phyloP scores from a whole-genome alignment of 2,329 filamentous ascomycete species.

The Exophiala alcalophila region DNA sequence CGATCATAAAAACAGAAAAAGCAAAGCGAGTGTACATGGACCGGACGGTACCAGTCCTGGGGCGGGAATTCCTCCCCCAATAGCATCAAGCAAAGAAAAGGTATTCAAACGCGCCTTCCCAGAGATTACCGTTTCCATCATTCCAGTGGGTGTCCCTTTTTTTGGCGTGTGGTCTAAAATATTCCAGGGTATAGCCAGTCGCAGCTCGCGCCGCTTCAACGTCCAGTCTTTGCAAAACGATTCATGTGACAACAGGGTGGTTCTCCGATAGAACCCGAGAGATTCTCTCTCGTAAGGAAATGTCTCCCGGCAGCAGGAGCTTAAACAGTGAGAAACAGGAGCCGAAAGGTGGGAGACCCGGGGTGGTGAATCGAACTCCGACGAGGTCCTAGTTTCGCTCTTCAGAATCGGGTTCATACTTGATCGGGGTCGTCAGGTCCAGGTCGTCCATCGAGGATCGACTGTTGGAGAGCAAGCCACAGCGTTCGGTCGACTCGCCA shows the following conservation, averaged over 20 bases:
- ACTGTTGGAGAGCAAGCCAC: slow-evolving; percentile 14
- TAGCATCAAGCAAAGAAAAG: no score
- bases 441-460: slow-evolving; percentile 24
- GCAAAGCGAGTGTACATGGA: background rate
- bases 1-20: background rate
- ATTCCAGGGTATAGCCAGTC: slow-evolving; percentile 8
- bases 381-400: no score
- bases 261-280: no score
- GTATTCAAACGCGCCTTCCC: slow-evolving; percentile 8
- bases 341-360: no score
- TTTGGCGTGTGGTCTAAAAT: slow-evolving; percentile 3
- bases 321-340: no score
- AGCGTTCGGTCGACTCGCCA: slow-evolving; percentile 22
- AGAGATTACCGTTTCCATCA: slow-evolving; percentile 4
- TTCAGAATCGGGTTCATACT: slow-evolving; percentile 13
- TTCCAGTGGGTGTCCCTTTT: slow-evolving; percentile 7
- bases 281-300: no score
- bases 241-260: no score
- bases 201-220: slow-evolving; percentile 18
- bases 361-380: no score
- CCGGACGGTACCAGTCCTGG: no score
- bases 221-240: slow-evolving; percentile 7
- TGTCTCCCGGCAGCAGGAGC: no score
- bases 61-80: no score
- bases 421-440: slow-evolving; percentile 24